A percentile compares a stretch with the other conserved stretches of the same genome.
phyloP scores from a whole-genome alignment of 1,139 yeast genomes.

The Kazachstania sp. region DNA sequence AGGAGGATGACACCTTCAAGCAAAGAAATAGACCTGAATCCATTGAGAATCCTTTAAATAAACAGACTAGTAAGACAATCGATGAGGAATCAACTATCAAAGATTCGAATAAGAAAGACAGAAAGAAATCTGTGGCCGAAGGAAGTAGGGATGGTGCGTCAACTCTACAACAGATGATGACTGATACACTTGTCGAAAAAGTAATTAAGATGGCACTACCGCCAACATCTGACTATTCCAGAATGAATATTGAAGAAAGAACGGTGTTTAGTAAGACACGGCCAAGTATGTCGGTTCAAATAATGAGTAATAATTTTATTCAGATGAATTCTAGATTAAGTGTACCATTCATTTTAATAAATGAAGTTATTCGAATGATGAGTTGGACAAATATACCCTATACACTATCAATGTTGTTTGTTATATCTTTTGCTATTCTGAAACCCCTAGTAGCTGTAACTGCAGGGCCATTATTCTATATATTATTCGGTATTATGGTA shows the following conservation, averaged over 20 bases:
- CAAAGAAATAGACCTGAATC: neutral
- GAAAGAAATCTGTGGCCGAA: neutral
- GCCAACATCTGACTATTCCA: slow-evolving; percentile 40
- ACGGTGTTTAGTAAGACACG: slow-evolving; percentile 51
- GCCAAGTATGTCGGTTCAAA: slow-evolving; percentile 61
- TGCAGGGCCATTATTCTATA: slow-evolving; percentile 44
- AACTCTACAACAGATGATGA: slow-evolving; percentile 35
- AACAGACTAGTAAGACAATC: neutral
- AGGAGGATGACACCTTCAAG: neutral
- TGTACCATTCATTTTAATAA: slow-evolving; percentile 49
- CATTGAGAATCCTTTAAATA: neutral
- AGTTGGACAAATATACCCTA: slow-evolving; percentile 59
- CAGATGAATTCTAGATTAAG: slow-evolving; percentile 58
- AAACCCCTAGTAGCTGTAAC: slow-evolving; percentile 51
- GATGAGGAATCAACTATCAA: neutral
- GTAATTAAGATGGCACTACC: slow-evolving; percentile 66
- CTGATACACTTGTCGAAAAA: slow-evolving; percentile 66
- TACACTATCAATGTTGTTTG: slow-evolving; percentile 50
- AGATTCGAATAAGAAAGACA: neutral
- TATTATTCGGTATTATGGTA: slow-evolving; percentile 50
- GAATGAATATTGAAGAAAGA: slow-evolving; percentile 38
- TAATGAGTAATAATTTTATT: slow-evolving; percentile 63
- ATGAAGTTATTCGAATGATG: slow-evolving; percentile 44
- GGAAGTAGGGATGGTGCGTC: neutral
- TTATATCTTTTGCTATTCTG: slow-evolving; percentile 51